These are phyloP conservation scores for Melampsora americana DNA, from an alignment of 1,284 basidiomycete genomes.

Conservation along the genomic window DNA sequence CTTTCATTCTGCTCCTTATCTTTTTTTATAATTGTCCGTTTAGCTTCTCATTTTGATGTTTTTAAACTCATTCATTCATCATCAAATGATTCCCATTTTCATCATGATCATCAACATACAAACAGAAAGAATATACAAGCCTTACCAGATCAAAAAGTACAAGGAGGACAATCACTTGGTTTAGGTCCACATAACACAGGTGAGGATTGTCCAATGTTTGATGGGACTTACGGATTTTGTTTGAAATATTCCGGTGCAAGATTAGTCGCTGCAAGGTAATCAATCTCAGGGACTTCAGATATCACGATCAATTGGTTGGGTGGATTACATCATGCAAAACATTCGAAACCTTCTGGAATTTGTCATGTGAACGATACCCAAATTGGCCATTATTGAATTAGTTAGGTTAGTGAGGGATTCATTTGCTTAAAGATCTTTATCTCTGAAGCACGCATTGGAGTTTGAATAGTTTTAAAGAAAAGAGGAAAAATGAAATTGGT, in stretches of 20 bases:
- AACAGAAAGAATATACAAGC: slow-evolving; percentile 42
- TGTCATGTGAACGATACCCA: slow-evolving; percentile 96
- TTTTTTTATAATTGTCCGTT: slow-evolving; percentile 79
- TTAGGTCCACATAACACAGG: slow-evolving; percentile 65
- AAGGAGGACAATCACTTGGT: neutral
- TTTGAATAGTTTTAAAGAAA: too few species aligned
- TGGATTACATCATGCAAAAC: slow-evolving; percentile 90
- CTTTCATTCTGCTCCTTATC: slow-evolving; percentile 89
- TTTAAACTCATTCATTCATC: slow-evolving; percentile 15
- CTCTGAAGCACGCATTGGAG: neutral
- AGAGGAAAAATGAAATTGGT: too few species aligned
- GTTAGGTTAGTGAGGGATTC: slow-evolving; percentile 65
- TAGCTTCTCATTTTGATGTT: neutral
- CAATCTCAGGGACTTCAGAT: slow-evolving; percentile 80
- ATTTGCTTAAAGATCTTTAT: neutral
- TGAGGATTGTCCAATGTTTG: slow-evolving; percentile 90
- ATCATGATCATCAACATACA: slow-evolving; percentile 65
- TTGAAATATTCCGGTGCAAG: slow-evolving; percentile 86
- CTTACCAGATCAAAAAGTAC: slow-evolving; percentile 55
- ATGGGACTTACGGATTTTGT: slow-evolving; percentile 88
- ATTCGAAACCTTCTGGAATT: slow-evolving; percentile 91
- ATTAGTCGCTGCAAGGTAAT: slow-evolving; percentile 82
- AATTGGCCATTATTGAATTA: slow-evolving; percentile 85
- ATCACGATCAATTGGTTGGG: slow-evolving; percentile 98
- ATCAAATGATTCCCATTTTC: too few species aligned